Base-by-base conservation (phyloP, 2,329 filamentous ascomycete genomes). In the Alternaria sp. region DNA sequence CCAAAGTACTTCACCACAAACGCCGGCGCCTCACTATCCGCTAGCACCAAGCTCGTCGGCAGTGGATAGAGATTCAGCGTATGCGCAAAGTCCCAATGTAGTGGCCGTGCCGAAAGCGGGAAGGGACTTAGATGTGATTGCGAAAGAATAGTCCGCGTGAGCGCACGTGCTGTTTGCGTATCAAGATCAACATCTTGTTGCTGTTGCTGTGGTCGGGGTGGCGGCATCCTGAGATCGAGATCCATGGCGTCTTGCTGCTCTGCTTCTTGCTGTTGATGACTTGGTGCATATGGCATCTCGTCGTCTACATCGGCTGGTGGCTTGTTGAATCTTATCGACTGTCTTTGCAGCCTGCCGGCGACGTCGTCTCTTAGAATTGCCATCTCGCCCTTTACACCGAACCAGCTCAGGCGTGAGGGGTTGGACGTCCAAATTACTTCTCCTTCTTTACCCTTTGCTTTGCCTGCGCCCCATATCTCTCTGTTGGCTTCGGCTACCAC, bases 1-100 rank as follows among this genome's bases (percentile, higher is more conserved):
- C 94, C 95, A 80, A 97, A 95, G 75, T 98, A 98, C 13, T 92
- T 97, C 67, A 97, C 84, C 57, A 91, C 91, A 74, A 97, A 99
- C 0, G 93, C 86, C 13, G 92, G 90, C 10, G 91, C 90, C 45
- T 94, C 92, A 0, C 91, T 85, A 80, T 99, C 96, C 2, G 93
- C 90, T 5, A 99, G 81, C 15, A 96, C 88, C 74, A 98, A 83
- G 1, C 92, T 89, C 19, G 92, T 95, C 2, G 96, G 96, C 26
- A 98, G 81, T 9, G 95, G 96, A 78, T 97, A 98, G 21, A 99
- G 82, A 58, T 93, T 90, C 67, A 98, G 80, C 3, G 91, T 83
- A 30, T 88, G 85, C 0, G 90, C 89, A 78, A 91, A 93, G 79
- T 97, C 95, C 96, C 96, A 98, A 68, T 97, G 88, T 5, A 97